Base-by-base conservation (phyloP, 2,329 filamentous ascomycete genomes). In the Microthyrium microscopicum region DNA sequence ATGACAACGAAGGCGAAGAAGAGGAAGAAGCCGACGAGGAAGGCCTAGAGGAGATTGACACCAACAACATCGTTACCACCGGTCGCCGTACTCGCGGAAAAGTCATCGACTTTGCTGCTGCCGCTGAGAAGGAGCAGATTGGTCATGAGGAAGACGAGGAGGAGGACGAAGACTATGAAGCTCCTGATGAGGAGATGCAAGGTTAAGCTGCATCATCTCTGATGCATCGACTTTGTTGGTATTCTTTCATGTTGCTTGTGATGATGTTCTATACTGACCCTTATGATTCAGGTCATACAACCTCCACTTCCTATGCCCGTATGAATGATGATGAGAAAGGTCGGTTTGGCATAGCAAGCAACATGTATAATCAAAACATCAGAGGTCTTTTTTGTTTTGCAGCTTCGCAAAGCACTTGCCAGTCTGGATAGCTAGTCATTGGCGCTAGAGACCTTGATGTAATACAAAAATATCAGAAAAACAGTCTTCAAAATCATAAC, bases 31-130 rank as follows among this genome's bases (percentile, higher is more conserved):
- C 79, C 28, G 82, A 84, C 35, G 77, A 80, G 39, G 62, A 82
- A 49, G 78, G 80, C 56, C 71, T 93, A 66, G 81, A 91, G 53
- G 85, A 87, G 60, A 94, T 98, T 54, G 82, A 92, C 53, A 64
- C 71, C 37, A 70, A 71, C 54, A 95, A 95, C 68, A 92, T 95
- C 55, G 74, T 95, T 51, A 55, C 61, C 38, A 69, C 66, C 42
- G 77, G 77, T 41, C 72, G 76, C 47, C 87, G 89, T 57, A 95
- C 87, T 42, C 87, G 87, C 50, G 85, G 85, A 52, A 81, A 82
- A 57, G 69, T 75, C 50, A 94, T 95, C 54, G 82, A 95, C 66
- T 95, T 82, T 60, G 78, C 79, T 49, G 84, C 92, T 64, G 85
- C 85, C 15, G 83, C 82, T 18, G 68, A 79, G 57, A 74, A 92